These are phyloP conservation scores for Haberlea rhodopensis DNA, from an alignment of 257 asterid species.

Conservation along the genomic window DNA sequence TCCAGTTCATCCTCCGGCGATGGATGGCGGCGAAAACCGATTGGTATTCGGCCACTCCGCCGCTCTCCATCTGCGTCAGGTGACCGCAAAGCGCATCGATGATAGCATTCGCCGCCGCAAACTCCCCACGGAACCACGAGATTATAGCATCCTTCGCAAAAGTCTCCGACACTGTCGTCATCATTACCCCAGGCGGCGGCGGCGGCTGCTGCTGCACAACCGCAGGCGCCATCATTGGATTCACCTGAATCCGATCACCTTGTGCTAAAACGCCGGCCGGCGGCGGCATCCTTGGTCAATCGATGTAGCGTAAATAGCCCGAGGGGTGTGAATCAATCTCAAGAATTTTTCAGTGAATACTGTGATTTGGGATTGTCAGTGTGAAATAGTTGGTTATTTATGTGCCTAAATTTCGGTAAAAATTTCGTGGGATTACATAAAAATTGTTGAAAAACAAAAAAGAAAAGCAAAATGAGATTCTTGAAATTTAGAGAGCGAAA, in stretches of 20 bases:
- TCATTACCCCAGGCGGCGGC: slow-evolving; percentile 27
- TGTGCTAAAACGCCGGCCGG: slow-evolving; percentile 56
- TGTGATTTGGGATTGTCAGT: slow-evolving; percentile 19
- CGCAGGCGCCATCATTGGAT: slow-evolving; percentile 39
- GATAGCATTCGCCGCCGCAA: slow-evolving; percentile 96
- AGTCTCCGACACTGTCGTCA: slow-evolving; percentile 47
- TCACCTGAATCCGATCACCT: slow-evolving; percentile 48
- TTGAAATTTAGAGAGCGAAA: slow-evolving; percentile 26
- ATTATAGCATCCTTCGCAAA: slow-evolving; percentile 82
- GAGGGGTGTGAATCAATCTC: slow-evolving; percentile 6
- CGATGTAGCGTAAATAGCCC: slow-evolving; percentile 22
- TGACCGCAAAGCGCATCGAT: slow-evolving; percentile 85
- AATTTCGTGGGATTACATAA: slow-evolving; percentile 14
- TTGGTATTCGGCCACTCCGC: slow-evolving; percentile 47
- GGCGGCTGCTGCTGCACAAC: slow-evolving; percentile 48
- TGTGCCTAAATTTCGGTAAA: slow-evolving; percentile 28
- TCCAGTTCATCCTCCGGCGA: slow-evolving; percentile 83
- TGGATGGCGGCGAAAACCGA: slow-evolving; percentile 82
- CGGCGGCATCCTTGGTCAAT: slow-evolving; percentile 97
- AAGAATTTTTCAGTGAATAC: slow-evolving; percentile 19
- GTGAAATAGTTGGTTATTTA: slow-evolving; percentile 24
- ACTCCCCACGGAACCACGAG: slow-evolving; percentile 93
- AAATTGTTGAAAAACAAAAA: slow-evolving; percentile 17
- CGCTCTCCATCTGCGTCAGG: slow-evolving; percentile 65
- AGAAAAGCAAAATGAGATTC: slow-evolving; percentile 24